These are phyloP conservation scores for Septoria petroselini DNA, from an alignment of 2,329 filamentous ascomycete genomes.

Conservation along the genomic window DNA sequence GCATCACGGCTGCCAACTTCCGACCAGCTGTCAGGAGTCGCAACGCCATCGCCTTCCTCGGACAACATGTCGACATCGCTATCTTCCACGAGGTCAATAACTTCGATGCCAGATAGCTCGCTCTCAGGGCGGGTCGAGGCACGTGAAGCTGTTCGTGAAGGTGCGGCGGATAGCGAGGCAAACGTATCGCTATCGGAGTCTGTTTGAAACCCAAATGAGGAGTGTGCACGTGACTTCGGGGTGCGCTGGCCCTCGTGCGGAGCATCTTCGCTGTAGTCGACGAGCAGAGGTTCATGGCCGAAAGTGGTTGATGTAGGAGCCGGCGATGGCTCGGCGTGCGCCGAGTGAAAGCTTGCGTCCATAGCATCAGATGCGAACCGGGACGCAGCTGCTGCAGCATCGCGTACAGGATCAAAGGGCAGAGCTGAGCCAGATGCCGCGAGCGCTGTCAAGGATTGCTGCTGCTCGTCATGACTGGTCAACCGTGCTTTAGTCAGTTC, in stretches of 20 bases:
- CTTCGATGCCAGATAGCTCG: conserved; percentile 30
- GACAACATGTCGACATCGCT: conserved; percentile 38
- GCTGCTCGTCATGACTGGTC: conserved; percentile 28
- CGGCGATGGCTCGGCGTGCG: conserved; percentile 26
- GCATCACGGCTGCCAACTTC: conserved; percentile 39
- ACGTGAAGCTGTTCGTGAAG: conserved; percentile 20
- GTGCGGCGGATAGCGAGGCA: conserved; percentile 27
- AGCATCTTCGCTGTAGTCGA: conserved; percentile 26
- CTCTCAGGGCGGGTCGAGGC: conserved; percentile 23
- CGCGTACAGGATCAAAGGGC: conserved; percentile 36
- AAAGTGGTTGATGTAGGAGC: conserved; percentile 20
- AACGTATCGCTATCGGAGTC: conserved; percentile 33
- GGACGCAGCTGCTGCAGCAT: conserved; percentile 27
- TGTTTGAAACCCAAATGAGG: conserved; percentile 30
- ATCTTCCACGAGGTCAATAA: conserved; percentile 35
- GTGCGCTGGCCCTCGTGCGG: conserved; percentile 24
- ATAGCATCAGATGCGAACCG: conserved; percentile 19
- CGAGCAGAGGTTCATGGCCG: conserved; percentile 22
- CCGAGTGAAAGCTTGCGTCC: conserved; percentile 35
- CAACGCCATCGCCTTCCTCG: conserved; percentile 37
- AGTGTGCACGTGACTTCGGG: conserved; percentile 25
- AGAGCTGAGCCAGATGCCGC: conserved; percentile 13
- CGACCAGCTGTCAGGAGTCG: conserved; percentile 40
- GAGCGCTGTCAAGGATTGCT: conserved; percentile 3
- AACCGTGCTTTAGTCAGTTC: conserved; percentile 35